Evolutionary conservation across 495 filamentous ascomycete species (phyloP).

Genomic region (Tuber borchii): DNA sequence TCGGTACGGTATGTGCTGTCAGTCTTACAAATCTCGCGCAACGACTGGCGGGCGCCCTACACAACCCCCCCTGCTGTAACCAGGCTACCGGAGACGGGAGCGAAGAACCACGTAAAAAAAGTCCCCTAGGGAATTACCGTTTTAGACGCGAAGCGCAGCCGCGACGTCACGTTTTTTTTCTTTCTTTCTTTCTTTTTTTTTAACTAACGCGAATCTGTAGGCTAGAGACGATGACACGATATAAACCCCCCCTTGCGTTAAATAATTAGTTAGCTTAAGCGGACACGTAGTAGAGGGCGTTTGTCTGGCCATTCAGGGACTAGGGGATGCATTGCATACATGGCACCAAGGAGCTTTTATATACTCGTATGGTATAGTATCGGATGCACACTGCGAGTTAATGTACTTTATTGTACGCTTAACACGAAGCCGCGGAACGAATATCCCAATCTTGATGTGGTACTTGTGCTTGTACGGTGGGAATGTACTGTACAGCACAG

Average conservation of each 20-base stretch:
- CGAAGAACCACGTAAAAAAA: background rate
- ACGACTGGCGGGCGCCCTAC: background rate
- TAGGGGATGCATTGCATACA: background rate
- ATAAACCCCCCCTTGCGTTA: background rate
- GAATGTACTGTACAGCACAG: background rate
- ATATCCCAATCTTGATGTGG: background rate
- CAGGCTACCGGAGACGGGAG: background rate
- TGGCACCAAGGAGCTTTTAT: background rate
- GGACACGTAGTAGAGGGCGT: background rate
- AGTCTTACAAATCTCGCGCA: constrained; percentile 1
- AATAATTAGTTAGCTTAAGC: background rate
- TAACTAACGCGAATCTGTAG: too few relatives aligned
- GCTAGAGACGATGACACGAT: background rate
- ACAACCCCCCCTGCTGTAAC: background rate
- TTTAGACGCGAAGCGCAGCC: constrained; percentile 2
- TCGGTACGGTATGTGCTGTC: constrained; percentile 1
- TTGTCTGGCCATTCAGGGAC: background rate
- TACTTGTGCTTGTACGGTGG: background rate
- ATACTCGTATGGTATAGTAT: background rate
- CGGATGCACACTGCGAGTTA: background rate
- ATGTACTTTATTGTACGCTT: background rate
- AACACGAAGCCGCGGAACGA: background rate
- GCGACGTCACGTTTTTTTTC: background rate
- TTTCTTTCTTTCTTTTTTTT: background rate
- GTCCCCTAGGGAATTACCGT: background rate